Conservation (phyloP, 768 basidiomycete genomes). For the Trametes gibbosa region DNA sequence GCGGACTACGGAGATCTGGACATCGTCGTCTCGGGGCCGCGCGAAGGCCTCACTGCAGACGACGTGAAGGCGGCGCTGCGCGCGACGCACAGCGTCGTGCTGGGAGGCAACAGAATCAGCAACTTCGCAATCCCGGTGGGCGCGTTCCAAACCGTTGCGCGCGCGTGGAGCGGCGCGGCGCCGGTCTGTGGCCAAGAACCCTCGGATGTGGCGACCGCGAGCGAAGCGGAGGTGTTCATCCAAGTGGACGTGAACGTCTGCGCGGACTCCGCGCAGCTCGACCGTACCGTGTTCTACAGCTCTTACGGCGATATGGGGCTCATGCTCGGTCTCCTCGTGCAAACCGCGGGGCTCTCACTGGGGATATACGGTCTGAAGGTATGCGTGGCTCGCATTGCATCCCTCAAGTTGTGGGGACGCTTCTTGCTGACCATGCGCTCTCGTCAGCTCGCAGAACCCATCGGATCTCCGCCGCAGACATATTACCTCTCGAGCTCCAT, state of each 20-base stretch:
- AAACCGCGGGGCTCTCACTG: conserved; percentile 48
- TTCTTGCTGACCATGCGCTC: not conserved
- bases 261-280: conserved; percentile 45
- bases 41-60: conserved; percentile 13
- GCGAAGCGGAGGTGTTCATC: conserved; percentile 26
- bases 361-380: conserved; percentile 62
- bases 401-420: no score
- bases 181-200: conserved; percentile 25
- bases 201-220: conserved; percentile 5
- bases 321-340: conserved; percentile 58
- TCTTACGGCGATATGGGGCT: conserved; percentile 73
- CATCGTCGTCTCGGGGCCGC: conserved; percentile 55
- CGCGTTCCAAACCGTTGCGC: conserved; percentile 37
- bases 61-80: conserved; percentile 39
- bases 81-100: conserved; percentile 45
- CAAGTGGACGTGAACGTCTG: conserved; percentile 70
- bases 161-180: conserved; percentile 30
- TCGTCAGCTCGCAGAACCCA: conserved; percentile 33
- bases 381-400: not conserved
- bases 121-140: conserved; percentile 57
- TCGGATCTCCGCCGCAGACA: conserved; percentile 34
- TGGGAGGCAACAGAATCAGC: conserved; percentile 54
- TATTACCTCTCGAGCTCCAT: conserved; percentile 51
- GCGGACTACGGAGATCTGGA: conserved; percentile 68
- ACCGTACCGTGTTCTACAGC: conserved; percentile 52